phyloP scores from a whole-genome alignment of 352 stramenopile species.

The Elongisporangium prolatum region DNA sequence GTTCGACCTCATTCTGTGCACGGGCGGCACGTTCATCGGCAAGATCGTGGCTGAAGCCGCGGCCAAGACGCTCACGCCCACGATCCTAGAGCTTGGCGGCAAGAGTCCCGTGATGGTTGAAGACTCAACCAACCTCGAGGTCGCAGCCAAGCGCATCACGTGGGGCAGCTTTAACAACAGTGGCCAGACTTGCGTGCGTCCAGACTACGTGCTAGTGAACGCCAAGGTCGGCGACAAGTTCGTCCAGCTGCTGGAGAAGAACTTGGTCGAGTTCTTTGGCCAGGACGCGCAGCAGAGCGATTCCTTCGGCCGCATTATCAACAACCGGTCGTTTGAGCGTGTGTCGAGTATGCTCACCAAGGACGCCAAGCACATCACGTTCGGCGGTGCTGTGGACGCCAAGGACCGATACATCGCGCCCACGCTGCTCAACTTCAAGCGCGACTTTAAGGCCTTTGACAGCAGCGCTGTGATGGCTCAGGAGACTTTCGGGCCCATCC shows the following conservation, averaged over 20 bases:
- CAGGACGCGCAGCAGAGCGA: conserved; percentile 37
- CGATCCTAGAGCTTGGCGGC: conserved; percentile 92
- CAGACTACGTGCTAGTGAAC: conserved; percentile 92
- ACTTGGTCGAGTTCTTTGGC: conserved; percentile 48
- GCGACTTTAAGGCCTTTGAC: conserved; percentile 39
- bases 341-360: conserved; percentile 28
- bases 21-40: conserved; percentile 63
- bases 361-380: conserved; percentile 44
- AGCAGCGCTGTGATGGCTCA: conserved; percentile 79
- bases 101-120: conserved; percentile 88
- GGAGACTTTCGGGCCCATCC: conserved; percentile 95
- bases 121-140: conserved; percentile 40
- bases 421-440: conserved; percentile 88
- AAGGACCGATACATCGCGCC: conserved; percentile 75
- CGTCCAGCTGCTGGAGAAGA: conserved; percentile 32
- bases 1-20: conserved; percentile 80
- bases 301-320: conserved; percentile 65
- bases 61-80: conserved; percentile 92
- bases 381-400: conserved; percentile 52
- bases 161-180: conserved; percentile 87
- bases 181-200: conserved; percentile 93
- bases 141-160: conserved; percentile 75
- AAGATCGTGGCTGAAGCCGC: conserved; percentile 87
- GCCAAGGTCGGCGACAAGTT: conserved; percentile 55
- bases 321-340: conserved; percentile 31